phyloP scores from a whole-genome alignment of 495 filamentous ascomycete species.

The Ascodesmis nigricans region DNA sequence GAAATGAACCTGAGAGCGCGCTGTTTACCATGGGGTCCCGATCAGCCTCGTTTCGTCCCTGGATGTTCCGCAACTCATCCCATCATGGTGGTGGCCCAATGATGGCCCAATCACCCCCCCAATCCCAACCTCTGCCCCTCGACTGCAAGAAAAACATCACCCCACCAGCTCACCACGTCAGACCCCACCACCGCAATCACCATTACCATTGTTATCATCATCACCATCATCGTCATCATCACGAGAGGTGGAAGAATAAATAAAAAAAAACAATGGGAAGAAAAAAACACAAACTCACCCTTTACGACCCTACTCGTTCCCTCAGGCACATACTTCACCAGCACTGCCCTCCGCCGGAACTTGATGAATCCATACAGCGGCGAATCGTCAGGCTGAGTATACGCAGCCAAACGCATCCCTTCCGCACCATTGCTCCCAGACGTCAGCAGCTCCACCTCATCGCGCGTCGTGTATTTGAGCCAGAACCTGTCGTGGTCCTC shows the following conservation, averaged over 20 bases:
- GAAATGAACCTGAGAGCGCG: conserved; percentile 86
- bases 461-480: conserved; percentile 72
- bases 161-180: no score
- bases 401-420: conserved; percentile 58
- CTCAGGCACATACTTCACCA: conserved; percentile 81
- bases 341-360: conserved; percentile 71
- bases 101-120: not conserved
- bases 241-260: not conserved
- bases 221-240: not conserved
- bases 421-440: conserved; percentile 64
- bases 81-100: no score
- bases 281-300: conserved; percentile 35
- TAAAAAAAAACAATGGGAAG: conserved; percentile 3
- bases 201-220: not conserved
- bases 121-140: not conserved
- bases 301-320: conserved; percentile 72
- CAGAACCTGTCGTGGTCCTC: conserved; percentile 46
- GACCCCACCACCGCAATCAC: no score
- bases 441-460: conserved; percentile 61
- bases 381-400: conserved; percentile 55
- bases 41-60: no score
- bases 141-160: no score
- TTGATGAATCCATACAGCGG: conserved; percentile 82
- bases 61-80: no score
- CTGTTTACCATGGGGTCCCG: no score